Evolutionary conservation across 2,329 filamentous ascomycete genomes (phyloP).

Genomic region (Fusarium sp.): DNA sequence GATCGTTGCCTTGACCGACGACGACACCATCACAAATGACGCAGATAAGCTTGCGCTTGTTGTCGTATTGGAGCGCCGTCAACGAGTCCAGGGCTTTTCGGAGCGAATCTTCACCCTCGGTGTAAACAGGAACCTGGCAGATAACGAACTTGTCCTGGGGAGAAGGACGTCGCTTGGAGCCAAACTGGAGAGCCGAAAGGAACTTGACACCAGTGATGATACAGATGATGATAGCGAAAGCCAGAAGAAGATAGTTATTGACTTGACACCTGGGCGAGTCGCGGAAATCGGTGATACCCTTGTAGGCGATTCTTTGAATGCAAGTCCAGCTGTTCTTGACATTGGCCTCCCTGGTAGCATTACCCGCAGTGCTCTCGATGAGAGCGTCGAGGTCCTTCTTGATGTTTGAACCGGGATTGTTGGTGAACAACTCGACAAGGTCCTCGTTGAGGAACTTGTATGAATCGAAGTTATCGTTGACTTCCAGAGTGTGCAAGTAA

Average conservation of each 20-base stretch:
- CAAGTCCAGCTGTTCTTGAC: constrained; percentile 78
- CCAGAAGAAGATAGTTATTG: constrained; percentile 90
- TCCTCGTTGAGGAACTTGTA: constrained; percentile 78
- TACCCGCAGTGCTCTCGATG: constrained; percentile 58
- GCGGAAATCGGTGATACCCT: constrained; percentile 87
- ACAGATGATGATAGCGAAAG: constrained; percentile 86
- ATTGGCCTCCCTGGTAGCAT: constrained; percentile 58
- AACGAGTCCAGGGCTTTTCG: constrained; percentile 93
- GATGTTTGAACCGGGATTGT: constrained; percentile 83
- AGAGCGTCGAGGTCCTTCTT: constrained; percentile 69
- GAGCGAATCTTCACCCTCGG: constrained; percentile 94
- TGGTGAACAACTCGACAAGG: constrained; percentile 73
- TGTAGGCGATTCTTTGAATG: constrained; percentile 83
- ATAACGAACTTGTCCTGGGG: constrained; percentile 99
- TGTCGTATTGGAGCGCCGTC: constrained; percentile 94
- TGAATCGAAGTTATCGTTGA: constrained; percentile 59
- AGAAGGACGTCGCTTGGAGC: constrained; percentile 86
- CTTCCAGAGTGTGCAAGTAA: constrained; percentile 81
- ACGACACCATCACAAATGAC: constrained; percentile 98
- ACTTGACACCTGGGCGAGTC: constrained; percentile 77
- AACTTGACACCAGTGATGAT: constrained; percentile 87
- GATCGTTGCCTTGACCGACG: constrained; percentile 93
- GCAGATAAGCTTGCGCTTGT: constrained; percentile 96
- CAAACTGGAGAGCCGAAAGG: constrained; percentile 89
- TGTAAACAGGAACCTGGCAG: constrained; percentile 97